phyloP scores from a whole-genome alignment of 2,329 filamentous ascomycete species.

The Penicillium paneum region DNA sequence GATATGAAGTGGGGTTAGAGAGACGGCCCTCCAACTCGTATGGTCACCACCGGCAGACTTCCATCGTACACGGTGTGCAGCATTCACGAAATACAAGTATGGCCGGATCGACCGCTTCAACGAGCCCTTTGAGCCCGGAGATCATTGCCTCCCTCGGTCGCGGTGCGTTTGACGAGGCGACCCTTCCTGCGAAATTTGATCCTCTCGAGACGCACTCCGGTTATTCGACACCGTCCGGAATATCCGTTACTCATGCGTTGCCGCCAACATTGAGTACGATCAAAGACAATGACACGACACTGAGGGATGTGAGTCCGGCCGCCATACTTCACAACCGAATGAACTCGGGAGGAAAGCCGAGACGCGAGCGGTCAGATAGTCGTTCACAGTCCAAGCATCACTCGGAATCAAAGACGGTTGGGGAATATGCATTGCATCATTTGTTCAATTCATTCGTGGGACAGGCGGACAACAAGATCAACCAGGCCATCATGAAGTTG shows the following conservation, averaged over 20 bases:
- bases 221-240: conserved; percentile 40
- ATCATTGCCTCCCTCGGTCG: conserved; percentile 69
- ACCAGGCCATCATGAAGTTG: conserved; percentile 75
- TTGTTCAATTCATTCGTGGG: conserved; percentile 96
- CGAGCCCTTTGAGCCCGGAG: conserved; percentile 83
- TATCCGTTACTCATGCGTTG: conserved; percentile 31
- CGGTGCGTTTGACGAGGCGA: conserved; percentile 50
- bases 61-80: conserved; percentile 91
- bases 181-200: conserved; percentile 30
- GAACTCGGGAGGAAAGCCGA: conserved; percentile 63
- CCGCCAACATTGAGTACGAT: conserved; percentile 36
- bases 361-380: conserved; percentile 70
- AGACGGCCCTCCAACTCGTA: conserved; percentile 54
- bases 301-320: conserved; percentile 24
- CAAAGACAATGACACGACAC: conserved; percentile 37
- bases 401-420: conserved; percentile 85
- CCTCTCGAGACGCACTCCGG: conserved; percentile 30
- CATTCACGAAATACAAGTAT: conserved; percentile 85
- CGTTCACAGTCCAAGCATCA: conserved; percentile 70
- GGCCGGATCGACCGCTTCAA: conserved; percentile 61
- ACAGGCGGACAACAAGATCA: conserved; percentile 94
- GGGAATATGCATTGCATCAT: conserved; percentile 94
- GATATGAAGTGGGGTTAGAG: conserved; percentile 41
- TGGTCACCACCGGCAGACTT: conserved; percentile 92
- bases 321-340: conserved; percentile 36